Percentiles rank a stretch among this genome's conserved stretches.
Conservation (phyloP, 1,284 basidiomycete genomes). For the Wolfiporia cocos region DNA sequence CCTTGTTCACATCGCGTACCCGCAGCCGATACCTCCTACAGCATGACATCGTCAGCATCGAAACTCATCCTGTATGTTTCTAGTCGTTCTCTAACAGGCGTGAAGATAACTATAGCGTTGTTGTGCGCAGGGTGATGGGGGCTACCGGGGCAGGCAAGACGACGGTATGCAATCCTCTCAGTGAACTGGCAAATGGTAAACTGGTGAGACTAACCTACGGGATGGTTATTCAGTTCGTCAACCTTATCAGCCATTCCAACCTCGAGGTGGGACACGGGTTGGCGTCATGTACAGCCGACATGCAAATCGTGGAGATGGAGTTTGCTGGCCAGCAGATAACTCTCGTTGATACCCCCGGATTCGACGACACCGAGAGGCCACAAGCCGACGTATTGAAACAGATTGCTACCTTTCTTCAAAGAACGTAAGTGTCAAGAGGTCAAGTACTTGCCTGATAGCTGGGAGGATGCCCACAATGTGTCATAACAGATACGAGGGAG, state of each 20-base stretch:
- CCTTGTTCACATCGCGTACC: too few species aligned
- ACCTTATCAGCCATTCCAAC: slow-evolving; percentile 15
- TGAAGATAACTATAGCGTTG: too few species aligned
- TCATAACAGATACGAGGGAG: slow-evolving; percentile 29
- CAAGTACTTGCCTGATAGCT: background rate
- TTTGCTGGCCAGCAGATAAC: background rate
- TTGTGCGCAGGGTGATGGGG: slow-evolving; percentile 19
- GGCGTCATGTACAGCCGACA: slow-evolving; percentile 14
- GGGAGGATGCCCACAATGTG: background rate
- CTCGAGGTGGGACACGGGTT: slow-evolving; percentile 12
- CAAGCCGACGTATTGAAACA: slow-evolving; percentile 34
- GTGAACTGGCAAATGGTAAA: slow-evolving; percentile 6
- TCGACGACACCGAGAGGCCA: slow-evolving; percentile 32
- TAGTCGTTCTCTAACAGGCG: too few species aligned
- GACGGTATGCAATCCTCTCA: too few species aligned
- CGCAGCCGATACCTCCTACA: too few species aligned
- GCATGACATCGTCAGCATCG: too few species aligned
- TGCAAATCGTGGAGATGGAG: slow-evolving; percentile 12
- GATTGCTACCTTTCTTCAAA: slow-evolving; percentile 4
- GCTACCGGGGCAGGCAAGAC: slow-evolving; percentile 19
- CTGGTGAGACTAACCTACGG: too few species aligned
- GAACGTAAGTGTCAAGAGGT: background rate
- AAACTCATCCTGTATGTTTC: too few species aligned
- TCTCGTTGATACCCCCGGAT: slow-evolving; percentile 33
- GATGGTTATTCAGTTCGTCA: slow-evolving; percentile 17